Percentiles rank a stretch among this genome's conserved stretches.
Conservation (phyloP, 2,329 filamentous ascomycete species). For the Graphilbum sp. region DNA sequence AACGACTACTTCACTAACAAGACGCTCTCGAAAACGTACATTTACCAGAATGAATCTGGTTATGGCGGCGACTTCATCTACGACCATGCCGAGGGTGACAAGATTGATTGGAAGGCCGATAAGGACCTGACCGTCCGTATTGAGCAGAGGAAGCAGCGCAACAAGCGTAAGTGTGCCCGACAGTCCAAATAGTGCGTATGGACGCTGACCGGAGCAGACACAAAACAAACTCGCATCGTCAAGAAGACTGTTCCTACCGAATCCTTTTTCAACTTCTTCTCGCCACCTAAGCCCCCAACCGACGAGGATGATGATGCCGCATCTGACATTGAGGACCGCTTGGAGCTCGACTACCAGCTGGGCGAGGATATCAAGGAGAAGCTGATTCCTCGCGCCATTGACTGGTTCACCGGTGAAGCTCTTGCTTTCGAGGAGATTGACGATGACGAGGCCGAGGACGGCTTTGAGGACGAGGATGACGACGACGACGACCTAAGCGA, state of each 20-base stretch:
- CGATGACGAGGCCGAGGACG: constrained; percentile 64
- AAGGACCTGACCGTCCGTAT: constrained; percentile 89
- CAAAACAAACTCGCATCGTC: constrained; percentile 95
- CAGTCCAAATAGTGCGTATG: no score
- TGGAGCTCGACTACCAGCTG: constrained; percentile 96
- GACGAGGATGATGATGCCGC: constrained; percentile 60
- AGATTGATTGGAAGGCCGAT: constrained; percentile 89
- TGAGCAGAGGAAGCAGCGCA: constrained; percentile 99
- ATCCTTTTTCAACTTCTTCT: constrained; percentile 99
- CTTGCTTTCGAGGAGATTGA: constrained; percentile 91
- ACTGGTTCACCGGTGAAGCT: constrained; percentile 98
- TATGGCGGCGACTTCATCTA: constrained; percentile 99
- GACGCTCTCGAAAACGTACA: constrained; percentile 94
- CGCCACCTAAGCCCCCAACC: constrained; percentile 71
- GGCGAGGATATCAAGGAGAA: constrained; percentile 99
- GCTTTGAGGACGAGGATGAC: constrained; percentile 83
- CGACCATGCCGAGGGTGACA: constrained; percentile 94
- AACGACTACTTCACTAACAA: constrained; percentile 98
- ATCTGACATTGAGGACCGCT: constrained; percentile 88
- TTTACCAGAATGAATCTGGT: constrained; percentile 95
- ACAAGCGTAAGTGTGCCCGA: constrained; percentile 99
- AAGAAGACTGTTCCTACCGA: constrained; percentile 98
- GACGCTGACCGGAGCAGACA: no score
- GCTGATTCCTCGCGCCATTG: constrained; percentile 91
- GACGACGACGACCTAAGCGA: constrained; percentile 78